These are phyloP conservation scores for Juglanconis sp. DNA, from an alignment of 2,329 filamentous ascomycete species.

Conservation along the genomic window DNA sequence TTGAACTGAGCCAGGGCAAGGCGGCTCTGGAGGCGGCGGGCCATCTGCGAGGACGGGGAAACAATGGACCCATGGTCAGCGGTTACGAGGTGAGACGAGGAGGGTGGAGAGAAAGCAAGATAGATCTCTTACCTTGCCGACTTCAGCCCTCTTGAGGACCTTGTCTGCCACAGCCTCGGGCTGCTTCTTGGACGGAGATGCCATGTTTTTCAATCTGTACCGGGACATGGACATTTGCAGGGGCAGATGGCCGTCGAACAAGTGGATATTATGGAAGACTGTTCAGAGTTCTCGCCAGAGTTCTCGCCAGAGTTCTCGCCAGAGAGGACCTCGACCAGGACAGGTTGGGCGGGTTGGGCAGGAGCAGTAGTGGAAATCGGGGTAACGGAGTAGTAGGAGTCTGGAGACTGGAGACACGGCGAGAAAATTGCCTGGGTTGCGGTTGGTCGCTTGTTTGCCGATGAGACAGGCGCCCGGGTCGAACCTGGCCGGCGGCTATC, in stretches of 20 bases:
- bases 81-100: slow-evolving; percentile 10
- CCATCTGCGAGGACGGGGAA: slow-evolving; percentile 62
- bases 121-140: slow-evolving; percentile 64
- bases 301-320: not conserved
- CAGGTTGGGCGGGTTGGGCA: slow-evolving; percentile 3
- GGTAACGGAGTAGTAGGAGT: not conserved
- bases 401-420: too few relatives aligned
- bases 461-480: slow-evolving; percentile 9
- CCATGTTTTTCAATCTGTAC: slow-evolving; percentile 42
- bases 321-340: not conserved
- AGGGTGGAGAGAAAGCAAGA: not conserved
- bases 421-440: slow-evolving; percentile 15
- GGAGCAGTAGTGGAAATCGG: slow-evolving; percentile 15
- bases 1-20: slow-evolving; percentile 96
- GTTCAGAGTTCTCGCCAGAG: not conserved
- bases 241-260: slow-evolving; percentile 5
- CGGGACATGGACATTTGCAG: slow-evolving; percentile 19
- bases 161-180: slow-evolving; percentile 64
- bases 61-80: slow-evolving; percentile 11
- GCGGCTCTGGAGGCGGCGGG: slow-evolving; percentile 85
- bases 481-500: slow-evolving; percentile 10
- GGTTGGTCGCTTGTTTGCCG: slow-evolving; percentile 1
- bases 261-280: not conserved
- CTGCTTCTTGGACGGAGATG: slow-evolving; percentile 61
- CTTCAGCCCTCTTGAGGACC: slow-evolving; percentile 69